Conservation (phyloP, 1,139 yeast genomes). For the Tardiomyces blankii region DNA sequence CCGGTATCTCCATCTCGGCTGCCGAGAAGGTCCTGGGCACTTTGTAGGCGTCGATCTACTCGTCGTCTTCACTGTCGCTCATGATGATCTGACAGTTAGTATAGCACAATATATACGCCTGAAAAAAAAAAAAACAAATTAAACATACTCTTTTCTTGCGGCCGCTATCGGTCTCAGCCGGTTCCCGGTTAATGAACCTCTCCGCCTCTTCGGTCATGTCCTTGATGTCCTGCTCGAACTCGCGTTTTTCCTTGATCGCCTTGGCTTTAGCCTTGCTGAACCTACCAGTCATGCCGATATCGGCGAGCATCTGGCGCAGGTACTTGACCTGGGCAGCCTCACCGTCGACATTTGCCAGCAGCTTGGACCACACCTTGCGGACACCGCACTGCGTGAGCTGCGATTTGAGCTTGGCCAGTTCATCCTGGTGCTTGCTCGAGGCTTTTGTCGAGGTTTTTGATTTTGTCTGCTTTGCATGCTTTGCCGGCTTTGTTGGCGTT, state of each 20-base stretch:
- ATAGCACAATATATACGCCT: not conserved
- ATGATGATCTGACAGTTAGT: not conserved
- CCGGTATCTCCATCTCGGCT: conserved; percentile 47
- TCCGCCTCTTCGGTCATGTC: conserved; percentile 9
- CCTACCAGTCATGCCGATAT: conserved; percentile 19
- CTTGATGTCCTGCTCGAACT: conserved; percentile 25
- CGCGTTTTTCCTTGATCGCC: conserved; percentile 29
- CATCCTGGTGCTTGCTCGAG: conserved; percentile 7
- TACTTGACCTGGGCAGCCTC: conserved; percentile 13
- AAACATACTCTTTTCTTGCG: not conserved
- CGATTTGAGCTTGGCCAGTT: conserved; percentile 15
- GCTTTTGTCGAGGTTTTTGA: conserved; percentile 2
- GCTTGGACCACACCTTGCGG: conserved; percentile 16
- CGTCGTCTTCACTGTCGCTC: not conserved
- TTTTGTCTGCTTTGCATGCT: not conserved
- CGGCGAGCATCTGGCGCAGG: conserved; percentile 12
- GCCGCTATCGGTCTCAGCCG: not conserved
- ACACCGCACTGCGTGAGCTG: conserved; percentile 20
- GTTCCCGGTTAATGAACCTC: not conserved
- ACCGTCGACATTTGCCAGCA: conserved; percentile 13
- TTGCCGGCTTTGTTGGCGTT: not conserved
- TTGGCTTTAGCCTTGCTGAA: conserved; percentile 22
- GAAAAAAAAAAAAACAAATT: not conserved
- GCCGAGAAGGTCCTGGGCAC: conserved; percentile 36
- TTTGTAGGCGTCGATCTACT: conserved; percentile 2